phyloP scores from a whole-genome alignment of 208 protist species.

The Wallacemonas sp. region DNA sequence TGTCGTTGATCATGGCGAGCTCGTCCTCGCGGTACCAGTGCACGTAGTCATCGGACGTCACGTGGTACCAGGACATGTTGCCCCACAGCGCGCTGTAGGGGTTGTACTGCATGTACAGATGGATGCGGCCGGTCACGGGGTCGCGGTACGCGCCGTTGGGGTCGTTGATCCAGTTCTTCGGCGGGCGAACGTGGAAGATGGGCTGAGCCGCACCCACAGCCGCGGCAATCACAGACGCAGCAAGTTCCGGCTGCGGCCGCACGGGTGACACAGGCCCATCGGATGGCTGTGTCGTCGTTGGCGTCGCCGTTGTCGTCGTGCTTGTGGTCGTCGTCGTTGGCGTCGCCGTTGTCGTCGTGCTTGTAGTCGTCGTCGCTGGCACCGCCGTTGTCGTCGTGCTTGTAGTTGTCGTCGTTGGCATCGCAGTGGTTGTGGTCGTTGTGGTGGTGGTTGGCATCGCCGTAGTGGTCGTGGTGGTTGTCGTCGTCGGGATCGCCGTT shows the following conservation, averaged over 20 bases:
- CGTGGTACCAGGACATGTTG: conserved; percentile 61
- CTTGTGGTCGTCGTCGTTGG: conserved; percentile 12
- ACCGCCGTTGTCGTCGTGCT: conserved; percentile 3
- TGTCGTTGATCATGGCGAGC: conserved; percentile 32
- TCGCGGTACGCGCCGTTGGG: conserved; percentile 63
- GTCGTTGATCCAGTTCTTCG: conserved; percentile 59
- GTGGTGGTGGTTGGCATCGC: not conserved
- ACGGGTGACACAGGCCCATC: too few relatives aligned
- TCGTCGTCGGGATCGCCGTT: not conserved
- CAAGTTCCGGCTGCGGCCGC: not conserved
- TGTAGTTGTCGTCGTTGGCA: not conserved
- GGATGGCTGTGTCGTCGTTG: not conserved
- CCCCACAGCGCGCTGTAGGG: conserved; percentile 50
- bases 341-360: not conserved
- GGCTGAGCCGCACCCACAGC: conserved; percentile 13
- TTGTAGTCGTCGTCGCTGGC: conserved; percentile 6
- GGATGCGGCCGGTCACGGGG: conserved; percentile 45
- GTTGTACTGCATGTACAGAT: conserved; percentile 75
- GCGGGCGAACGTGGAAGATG: conserved; percentile 49
- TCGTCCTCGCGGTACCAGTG: conserved; percentile 33
- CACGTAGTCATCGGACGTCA: conserved; percentile 57
- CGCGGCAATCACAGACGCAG: not conserved
- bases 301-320: not conserved
- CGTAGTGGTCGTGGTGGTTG: conserved; percentile 2
- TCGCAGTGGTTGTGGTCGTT: conserved; percentile 8